Percentiles rank a stretch among this genome's conserved stretches.
Conservation (phyloP, 495 filamentous ascomycete genomes). For the Saxispiralis lemnorum region DNA sequence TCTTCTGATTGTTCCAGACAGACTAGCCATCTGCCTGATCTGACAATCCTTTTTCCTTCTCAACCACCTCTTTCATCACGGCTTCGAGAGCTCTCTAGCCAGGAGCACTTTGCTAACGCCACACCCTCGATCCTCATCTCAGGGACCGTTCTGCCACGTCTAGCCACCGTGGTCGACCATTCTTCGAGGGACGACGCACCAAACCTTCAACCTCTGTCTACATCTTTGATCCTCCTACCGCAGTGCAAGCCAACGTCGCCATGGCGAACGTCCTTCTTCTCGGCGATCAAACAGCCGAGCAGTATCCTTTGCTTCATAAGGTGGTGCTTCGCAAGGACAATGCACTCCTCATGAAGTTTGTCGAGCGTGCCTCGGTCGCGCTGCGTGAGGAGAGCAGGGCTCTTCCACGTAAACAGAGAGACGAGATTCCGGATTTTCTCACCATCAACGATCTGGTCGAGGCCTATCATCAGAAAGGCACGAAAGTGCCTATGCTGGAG, state of each 20-base stretch:
- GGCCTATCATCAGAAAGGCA: constrained; percentile 38
- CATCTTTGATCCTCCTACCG: neutral
- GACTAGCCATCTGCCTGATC: constrained; percentile 14
- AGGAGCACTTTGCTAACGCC: neutral
- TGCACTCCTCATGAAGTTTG: constrained; percentile 44
- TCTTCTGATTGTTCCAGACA: constrained; percentile 5
- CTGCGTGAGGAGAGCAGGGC: constrained; percentile 45
- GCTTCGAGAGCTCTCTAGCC: constrained; percentile 3
- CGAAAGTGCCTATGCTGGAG: constrained; percentile 44
- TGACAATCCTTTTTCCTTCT: constrained; percentile 7
- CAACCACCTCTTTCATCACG: neutral
- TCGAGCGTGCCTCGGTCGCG: constrained; percentile 42
- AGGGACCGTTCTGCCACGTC: constrained; percentile 5
- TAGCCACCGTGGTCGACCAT: constrained; percentile 13
- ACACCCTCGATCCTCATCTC: neutral
- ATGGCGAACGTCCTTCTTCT: constrained; percentile 33
- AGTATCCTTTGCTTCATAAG: constrained; percentile 45
- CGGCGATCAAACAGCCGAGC: constrained; percentile 65
- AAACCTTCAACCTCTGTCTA: neutral
- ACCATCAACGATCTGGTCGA: constrained; percentile 55
- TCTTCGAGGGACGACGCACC: neutral
- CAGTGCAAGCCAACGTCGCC: constrained; percentile 4
- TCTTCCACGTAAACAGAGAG: constrained; percentile 41
- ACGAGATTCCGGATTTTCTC: constrained; percentile 48
- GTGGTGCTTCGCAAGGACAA: constrained; percentile 48